Conservation (phyloP, 2,329 filamentous ascomycete species). For the Pseudogymnoascus sp. region DNA sequence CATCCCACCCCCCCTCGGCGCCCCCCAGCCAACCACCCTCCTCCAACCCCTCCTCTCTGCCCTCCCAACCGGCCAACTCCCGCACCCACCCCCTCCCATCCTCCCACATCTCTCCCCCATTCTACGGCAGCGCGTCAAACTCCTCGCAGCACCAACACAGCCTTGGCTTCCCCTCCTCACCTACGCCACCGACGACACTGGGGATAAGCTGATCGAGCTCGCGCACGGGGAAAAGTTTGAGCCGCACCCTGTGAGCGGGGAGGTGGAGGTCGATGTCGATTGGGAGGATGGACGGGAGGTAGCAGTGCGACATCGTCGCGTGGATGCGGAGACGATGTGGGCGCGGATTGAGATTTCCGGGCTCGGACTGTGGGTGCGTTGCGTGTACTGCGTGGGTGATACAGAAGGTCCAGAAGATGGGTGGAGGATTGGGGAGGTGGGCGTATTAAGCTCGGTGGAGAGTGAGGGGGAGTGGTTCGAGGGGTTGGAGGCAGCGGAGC, state of each 20-base stretch:
- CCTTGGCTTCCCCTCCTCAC: constrained; percentile 69
- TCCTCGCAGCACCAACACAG: constrained; percentile 52
- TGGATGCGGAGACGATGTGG: constrained; percentile 71
- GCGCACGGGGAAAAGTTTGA: constrained; percentile 59
- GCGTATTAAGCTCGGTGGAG: constrained; percentile 48
- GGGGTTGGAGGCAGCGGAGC: constrained; percentile 55
- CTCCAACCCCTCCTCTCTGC: constrained; percentile 3
- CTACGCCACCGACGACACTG: constrained; percentile 49
- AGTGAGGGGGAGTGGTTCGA: constrained; percentile 44
- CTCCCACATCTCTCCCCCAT: constrained; percentile 59
- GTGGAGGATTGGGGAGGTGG: constrained; percentile 68
- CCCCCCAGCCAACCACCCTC: background rate
- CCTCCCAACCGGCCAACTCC: constrained; percentile 15
- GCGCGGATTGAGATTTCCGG: constrained; percentile 55
- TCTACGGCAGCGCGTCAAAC: constrained; percentile 56
- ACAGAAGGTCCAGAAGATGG: constrained; percentile 52
- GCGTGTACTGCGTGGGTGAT: constrained; percentile 59
- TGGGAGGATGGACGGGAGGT: constrained; percentile 56
- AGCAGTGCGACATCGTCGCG: constrained; percentile 55
- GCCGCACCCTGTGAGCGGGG: constrained; percentile 74
- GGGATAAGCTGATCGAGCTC: constrained; percentile 50
- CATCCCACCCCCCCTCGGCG: background rate
- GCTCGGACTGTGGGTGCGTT: constrained; percentile 55
- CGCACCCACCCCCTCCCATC: constrained; percentile 48
- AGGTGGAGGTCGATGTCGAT: constrained; percentile 68